Conservation (phyloP, 257 asterid species). For the Solanum chiquidenum region DNA sequence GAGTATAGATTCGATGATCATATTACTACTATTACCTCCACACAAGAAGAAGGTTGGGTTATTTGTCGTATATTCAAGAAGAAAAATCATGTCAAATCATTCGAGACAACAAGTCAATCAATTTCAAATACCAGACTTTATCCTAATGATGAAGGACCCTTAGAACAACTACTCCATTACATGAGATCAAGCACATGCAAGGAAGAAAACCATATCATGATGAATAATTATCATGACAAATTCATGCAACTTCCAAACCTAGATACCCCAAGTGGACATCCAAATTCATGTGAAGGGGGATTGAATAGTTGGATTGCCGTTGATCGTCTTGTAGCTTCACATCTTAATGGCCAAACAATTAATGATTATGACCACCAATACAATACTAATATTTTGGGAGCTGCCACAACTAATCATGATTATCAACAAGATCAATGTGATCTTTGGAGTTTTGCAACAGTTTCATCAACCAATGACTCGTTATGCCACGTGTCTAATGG, state of each 20-base stretch:
- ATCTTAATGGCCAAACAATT: constrained; percentile 55
- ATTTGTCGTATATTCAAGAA: constrained; percentile 95
- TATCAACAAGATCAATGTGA: neutral
- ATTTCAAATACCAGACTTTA: neutral
- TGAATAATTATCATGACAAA: neutral
- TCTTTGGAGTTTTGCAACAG: constrained; percentile 48
- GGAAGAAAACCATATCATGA: constrained; percentile 24
- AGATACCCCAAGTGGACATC: constrained; percentile 11
- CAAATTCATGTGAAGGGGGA: constrained; percentile 1
- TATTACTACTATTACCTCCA: neutral
- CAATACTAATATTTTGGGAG: neutral
- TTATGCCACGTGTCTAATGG: constrained; percentile 52
- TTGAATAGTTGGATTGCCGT: constrained; percentile 53
- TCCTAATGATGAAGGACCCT: constrained; percentile 46
- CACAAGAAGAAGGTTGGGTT: constrained; percentile 82
- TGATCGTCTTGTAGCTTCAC: constrained; percentile 86
- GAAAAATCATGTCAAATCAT: constrained; percentile 37
- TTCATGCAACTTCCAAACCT: constrained; percentile 71
- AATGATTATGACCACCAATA: constrained; percentile 1
- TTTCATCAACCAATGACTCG: constrained; percentile 51
- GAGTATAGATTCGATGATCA: constrained; percentile 75
- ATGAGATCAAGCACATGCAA: constrained; percentile 58
- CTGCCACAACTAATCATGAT: neutral
- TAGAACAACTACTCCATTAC: constrained; percentile 60
- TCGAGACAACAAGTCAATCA: neutral